These are phyloP conservation scores for Immersiporthe knoxdaviesiana DNA, from an alignment of 2,329 filamentous ascomycete genomes.

Conservation along the genomic window DNA sequence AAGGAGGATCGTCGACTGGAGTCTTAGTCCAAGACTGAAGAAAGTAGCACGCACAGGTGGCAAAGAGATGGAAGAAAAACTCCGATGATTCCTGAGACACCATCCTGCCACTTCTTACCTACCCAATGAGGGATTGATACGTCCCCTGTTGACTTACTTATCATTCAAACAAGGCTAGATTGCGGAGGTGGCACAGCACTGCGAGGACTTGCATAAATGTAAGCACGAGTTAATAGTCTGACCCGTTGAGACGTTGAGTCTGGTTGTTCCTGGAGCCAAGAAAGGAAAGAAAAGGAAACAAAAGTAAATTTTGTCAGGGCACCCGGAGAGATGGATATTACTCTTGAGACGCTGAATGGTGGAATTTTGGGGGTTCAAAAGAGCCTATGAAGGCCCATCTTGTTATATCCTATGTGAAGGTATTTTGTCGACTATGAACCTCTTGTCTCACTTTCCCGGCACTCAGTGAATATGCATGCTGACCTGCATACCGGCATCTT, in stretches of 20 bases:
- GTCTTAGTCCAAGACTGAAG: background rate
- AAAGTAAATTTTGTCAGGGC: no score
- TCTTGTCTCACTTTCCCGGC: background rate
- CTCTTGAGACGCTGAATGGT: background rate
- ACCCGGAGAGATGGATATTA: no score
- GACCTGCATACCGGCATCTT: background rate
- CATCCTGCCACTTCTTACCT: background rate
- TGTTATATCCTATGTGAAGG: background rate
- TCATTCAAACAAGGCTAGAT: background rate
- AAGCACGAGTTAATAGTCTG: background rate
- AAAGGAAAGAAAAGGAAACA: no score
- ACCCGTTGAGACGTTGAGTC: background rate
- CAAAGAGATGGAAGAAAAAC: background rate
- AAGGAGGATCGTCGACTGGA: background rate
- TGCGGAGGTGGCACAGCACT: constrained; percentile 2
- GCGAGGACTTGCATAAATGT: background rate
- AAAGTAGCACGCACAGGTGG: background rate
- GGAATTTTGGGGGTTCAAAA: no score
- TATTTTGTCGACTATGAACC: background rate
- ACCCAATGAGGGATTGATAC: background rate
- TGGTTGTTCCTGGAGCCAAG: background rate
- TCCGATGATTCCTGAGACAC: no score
- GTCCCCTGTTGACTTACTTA: background rate
- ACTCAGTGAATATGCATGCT: background rate
- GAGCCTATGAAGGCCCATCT: background rate